Evolutionary conservation across 192 early-diverging fungal species (phyloP).

Genomic region (Linnemannia zychae): DNA sequence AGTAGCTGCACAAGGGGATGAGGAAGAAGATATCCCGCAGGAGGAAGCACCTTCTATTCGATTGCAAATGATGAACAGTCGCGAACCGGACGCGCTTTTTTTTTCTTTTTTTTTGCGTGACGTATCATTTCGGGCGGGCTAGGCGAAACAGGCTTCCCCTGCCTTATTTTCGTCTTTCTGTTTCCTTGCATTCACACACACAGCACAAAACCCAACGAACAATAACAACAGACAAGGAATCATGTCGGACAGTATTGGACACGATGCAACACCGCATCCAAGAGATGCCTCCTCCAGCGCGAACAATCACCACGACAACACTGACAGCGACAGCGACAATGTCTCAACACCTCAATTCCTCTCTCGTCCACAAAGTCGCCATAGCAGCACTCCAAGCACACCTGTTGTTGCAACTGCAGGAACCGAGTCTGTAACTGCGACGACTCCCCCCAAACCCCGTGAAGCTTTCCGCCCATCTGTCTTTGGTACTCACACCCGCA

Average conservation of each 20-base stretch:
- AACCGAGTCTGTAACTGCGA: background rate
- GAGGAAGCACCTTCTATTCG: background rate
- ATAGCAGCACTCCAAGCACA: background rate
- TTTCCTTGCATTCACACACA: background rate
- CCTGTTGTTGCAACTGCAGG: background rate
- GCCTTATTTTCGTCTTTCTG: background rate
- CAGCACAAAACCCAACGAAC: too few species aligned
- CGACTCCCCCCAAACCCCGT: background rate
- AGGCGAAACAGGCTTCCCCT: background rate
- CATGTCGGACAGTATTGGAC: constrained; percentile 38
- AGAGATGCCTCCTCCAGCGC: constrained; percentile 8
- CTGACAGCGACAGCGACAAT: constrained; percentile 2
- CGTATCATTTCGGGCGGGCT: background rate
- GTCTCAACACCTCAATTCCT: background rate
- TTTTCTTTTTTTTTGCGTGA: background rate
- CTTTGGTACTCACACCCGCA: constrained; percentile 10
- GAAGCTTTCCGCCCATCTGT: background rate
- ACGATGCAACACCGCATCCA: constrained; percentile 47
- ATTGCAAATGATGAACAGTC: background rate
- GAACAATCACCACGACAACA: background rate
- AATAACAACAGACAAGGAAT: too few species aligned
- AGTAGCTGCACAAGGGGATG: too few species aligned
- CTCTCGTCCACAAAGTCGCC: constrained; percentile 33
- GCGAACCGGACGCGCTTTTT: background rate
- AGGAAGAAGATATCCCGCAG: background rate